Evolutionary conservation across 78 protist genomes (phyloP).

Genomic region (Anaeramoeba ignava): DNA sequence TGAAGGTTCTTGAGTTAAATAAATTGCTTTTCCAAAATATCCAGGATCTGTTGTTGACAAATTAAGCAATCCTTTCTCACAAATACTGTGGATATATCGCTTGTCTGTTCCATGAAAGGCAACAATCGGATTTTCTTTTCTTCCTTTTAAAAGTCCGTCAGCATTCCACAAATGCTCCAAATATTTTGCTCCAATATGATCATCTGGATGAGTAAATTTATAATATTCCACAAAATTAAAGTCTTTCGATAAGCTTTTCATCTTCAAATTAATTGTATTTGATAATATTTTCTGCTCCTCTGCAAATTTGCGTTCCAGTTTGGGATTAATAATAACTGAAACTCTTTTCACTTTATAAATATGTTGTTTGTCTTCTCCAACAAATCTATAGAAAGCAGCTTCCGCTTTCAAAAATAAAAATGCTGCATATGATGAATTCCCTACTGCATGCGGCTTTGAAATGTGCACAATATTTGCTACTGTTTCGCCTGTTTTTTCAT

Average conservation of each 20-base stretch:
- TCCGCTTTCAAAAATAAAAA: slow-evolving; percentile 1
- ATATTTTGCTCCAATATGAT: background rate
- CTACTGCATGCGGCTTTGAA: background rate
- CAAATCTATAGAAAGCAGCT: background rate
- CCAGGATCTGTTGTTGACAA: background rate
- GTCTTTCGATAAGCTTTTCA: background rate
- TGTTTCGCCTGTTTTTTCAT: background rate
- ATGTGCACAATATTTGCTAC: background rate
- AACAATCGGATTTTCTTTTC: background rate
- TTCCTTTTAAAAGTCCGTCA: background rate
- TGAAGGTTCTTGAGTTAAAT: background rate
- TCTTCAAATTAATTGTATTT: no score
- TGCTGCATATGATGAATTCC: background rate
- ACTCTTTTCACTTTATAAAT: background rate
- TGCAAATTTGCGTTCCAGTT: background rate
- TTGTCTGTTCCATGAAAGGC: background rate
- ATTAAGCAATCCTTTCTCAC: background rate
- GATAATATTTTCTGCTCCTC: background rate
- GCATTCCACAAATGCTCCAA: background rate
- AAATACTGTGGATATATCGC: background rate
- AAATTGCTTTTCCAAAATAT: background rate
- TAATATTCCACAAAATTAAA: background rate
- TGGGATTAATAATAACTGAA: background rate
- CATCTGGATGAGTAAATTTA: background rate
- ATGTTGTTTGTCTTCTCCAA: background rate